phyloP scores from a whole-genome alignment of 805 yeast genomes.

The Saccharomycopsis sp. region DNA sequence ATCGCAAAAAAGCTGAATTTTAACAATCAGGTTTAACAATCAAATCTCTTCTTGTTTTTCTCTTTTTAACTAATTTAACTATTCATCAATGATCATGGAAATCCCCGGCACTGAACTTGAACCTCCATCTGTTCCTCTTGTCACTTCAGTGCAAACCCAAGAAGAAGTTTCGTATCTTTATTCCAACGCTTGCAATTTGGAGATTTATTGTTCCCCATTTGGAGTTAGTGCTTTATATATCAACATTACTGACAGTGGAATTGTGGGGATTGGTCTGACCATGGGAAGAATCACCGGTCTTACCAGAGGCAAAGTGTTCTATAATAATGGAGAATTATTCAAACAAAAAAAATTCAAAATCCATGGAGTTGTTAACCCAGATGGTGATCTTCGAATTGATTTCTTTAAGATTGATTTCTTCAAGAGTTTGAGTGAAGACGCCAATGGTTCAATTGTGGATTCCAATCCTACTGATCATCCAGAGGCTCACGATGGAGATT shows the following conservation, averaged over 20 bases:
- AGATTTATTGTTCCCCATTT: constrained; percentile 47
- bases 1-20: no score
- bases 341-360: constrained; percentile 37
- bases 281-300: constrained; percentile 47
- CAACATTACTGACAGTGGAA: constrained; percentile 36
- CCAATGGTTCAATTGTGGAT: constrained; percentile 5
- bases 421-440: constrained; percentile 14
- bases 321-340: constrained; percentile 37
- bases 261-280: constrained; percentile 45
- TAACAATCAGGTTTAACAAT: no score
- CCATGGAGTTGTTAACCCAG: constrained; percentile 38
- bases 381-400: constrained; percentile 37
- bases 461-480: constrained; percentile 10
- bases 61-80: not conserved
- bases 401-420: constrained; percentile 41
- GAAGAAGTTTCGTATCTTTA: constrained; percentile 27
- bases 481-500: not conserved
- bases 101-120: no score
- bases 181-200: constrained; percentile 41
- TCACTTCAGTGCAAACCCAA: constrained; percentile 10
- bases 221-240: constrained; percentile 43
- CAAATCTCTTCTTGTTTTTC: no score
- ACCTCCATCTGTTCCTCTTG: constrained; percentile 9
- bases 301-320: constrained; percentile 38
- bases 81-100: not conserved